Base-by-base conservation (phyloP, 148 eudicot genomes). In the Heliosperma pusillum region DNA sequence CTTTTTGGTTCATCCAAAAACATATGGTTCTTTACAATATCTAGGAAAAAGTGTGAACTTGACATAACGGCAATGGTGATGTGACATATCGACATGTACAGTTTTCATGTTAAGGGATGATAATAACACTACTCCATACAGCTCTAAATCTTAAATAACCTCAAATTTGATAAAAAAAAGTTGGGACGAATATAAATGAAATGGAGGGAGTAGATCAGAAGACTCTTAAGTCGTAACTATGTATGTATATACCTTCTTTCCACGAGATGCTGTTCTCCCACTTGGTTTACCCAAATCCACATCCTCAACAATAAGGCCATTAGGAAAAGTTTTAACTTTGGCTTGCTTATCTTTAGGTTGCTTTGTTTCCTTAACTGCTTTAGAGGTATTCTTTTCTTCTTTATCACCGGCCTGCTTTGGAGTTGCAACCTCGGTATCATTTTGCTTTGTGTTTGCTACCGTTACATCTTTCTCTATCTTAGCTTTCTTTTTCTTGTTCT, bases 251-350 rank as follows among this genome's bases (percentile, higher is more conserved):
- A 82, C 99, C 96, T 87, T 92, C 74, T 82, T 92, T 53, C 97
- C 97, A 11, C 80, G 77, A 69, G 86, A 82, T 63, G 99, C 99
- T 69, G 87, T 78, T 82, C 80, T 92, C 66, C 92, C 97, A 80
- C 83, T 82, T 45, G 92, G 88, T 71, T 83, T 85, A 30, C 97
- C 92, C 83, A 77, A 77, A 65, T 80, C 74, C 66, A 92, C 55
- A 27, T 87, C 96, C 82, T 92, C 89, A 58, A 95, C 79, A 36
- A 81, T 78, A 78, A 95, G 77, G 25, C 99, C 99, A 79, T 87
- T 92, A 36, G 91, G 73, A 77, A 70, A 92, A 67, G 86, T 75
- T 82, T 89, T 87, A 21, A 81, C 83, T 78, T 86, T 87, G 72
- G 77, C 63, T 17, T 85, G 82, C 77, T 87, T 89, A 20, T 78